Percentiles rank a stretch among this genome's conserved stretches.
Conservation (phyloP, 441 rosid genomes). For the Eutrema salsugineum region DNA sequence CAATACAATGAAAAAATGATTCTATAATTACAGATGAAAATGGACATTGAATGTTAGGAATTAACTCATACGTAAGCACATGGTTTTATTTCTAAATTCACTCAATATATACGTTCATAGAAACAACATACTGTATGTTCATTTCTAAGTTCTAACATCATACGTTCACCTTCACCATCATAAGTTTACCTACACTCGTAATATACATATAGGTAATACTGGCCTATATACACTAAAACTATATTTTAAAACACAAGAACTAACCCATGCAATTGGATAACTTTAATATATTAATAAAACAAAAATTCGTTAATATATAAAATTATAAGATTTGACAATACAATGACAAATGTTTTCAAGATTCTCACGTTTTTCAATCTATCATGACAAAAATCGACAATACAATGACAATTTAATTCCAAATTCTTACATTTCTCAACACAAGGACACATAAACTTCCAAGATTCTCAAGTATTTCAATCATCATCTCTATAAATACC, state of each 20-base stretch:
- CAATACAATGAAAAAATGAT: too few species aligned
- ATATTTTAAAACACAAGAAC: neutral
- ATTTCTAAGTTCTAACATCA: too few species aligned
- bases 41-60: too few species aligned
- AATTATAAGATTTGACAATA: neutral
- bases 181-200: neutral
- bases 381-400: neutral
- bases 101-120: too few species aligned
- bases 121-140: neutral
- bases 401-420: neutral
- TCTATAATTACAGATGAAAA: too few species aligned
- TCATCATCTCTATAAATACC: constrained; percentile 5
- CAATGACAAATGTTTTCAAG: neutral
- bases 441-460: neutral
- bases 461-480: neutral
- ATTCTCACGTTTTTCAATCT: neutral
- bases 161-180: neutral
- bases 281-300: too few species aligned
- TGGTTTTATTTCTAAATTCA: too few species aligned
- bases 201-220: neutral
- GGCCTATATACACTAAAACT: neutral
- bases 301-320: neutral
- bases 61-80: too few species aligned
- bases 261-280: neutral
- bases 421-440: neutral